phyloP scores from a whole-genome alignment of 306 rosid species.

The Styphnolobium japonicum region DNA sequence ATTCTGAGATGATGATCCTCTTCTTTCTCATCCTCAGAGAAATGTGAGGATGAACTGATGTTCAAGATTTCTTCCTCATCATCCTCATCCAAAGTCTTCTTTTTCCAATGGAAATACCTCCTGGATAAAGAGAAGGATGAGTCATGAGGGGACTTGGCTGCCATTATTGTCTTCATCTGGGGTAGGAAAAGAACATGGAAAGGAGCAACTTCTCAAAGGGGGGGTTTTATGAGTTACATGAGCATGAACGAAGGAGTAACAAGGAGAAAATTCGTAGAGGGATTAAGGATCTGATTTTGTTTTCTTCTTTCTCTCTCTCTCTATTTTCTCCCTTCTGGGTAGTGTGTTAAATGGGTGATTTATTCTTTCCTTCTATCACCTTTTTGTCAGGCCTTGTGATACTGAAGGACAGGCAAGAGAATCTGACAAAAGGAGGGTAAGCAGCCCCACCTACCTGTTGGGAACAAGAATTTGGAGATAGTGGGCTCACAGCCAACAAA shows the following conservation, averaged over 20 bases:
- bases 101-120: slow-evolving; percentile 74
- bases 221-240: background rate
- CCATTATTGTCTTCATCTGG: slow-evolving; percentile 64
- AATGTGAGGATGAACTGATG: slow-evolving; percentile 44
- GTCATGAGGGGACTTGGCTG: slow-evolving; percentile 73
- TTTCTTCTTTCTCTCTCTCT: background rate
- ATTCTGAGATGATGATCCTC: background rate
- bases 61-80: slow-evolving; percentile 48
- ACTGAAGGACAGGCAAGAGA: slow-evolving; percentile 32
- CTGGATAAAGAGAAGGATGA: slow-evolving; percentile 86
- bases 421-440: slow-evolving; percentile 59
- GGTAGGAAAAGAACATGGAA: background rate
- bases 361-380: background rate
- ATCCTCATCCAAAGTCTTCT: slow-evolving; percentile 43
- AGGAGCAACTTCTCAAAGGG: background rate
- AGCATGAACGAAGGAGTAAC: background rate
- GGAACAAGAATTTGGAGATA: slow-evolving; percentile 21
- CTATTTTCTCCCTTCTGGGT: background rate
- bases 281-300: background rate
- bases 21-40: slow-evolving; percentile 27
- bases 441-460: slow-evolving; percentile 60
- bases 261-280: background rate
- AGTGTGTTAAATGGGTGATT: slow-evolving; percentile 19
- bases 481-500: background rate
- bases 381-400: slow-evolving; percentile 26